Evolutionary conservation across 2,329 filamentous ascomycete genomes (phyloP).

Genomic region (Xylariaceae sp.): DNA sequence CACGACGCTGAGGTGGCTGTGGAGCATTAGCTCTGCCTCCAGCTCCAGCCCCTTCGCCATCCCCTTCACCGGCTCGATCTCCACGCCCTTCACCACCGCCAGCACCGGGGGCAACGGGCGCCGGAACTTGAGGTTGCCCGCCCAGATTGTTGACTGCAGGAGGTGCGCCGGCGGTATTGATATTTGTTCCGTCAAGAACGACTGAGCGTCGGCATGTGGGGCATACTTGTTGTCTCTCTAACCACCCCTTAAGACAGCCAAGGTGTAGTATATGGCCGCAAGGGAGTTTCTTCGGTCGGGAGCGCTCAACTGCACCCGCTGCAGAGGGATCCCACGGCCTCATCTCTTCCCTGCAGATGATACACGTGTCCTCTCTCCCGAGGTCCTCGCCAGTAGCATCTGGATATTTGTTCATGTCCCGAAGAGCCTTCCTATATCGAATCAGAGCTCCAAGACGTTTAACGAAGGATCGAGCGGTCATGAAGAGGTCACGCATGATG

Average conservation of each 20-base stretch:
- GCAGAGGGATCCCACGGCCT: conserved; percentile 62
- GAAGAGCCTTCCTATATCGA: conserved; percentile 83
- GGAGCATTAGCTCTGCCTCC: conserved; percentile 25
- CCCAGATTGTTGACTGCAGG: conserved; percentile 30
- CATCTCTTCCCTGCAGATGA: conserved; percentile 97
- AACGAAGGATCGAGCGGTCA: conserved; percentile 86
- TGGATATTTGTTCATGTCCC: conserved; percentile 90
- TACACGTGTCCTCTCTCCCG: conserved; percentile 82
- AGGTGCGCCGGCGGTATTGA: conserved; percentile 32
- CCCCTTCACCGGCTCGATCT: neutral
- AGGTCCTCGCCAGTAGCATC: conserved; percentile 88
- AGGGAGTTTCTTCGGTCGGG: conserved; percentile 89
- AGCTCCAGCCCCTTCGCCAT: conserved; percentile 2
- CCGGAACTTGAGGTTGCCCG: conserved; percentile 30
- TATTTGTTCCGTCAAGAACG: conserved; percentile 48
- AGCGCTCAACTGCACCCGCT: conserved; percentile 71
- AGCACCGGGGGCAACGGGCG: conserved; percentile 24
- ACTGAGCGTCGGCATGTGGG: conserved; percentile 89
- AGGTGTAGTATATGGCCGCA: conserved; percentile 95
- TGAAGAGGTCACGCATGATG: conserved; percentile 90
- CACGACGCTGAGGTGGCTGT: conserved; percentile 33
- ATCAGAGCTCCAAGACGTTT: conserved; percentile 85
- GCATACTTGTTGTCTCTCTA: conserved; percentile 95
- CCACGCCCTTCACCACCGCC: conserved; percentile 15
- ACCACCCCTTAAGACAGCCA: conserved; percentile 90